phyloP scores from a whole-genome alignment of 768 basidiomycete species.

The Auricularia cornea region DNA sequence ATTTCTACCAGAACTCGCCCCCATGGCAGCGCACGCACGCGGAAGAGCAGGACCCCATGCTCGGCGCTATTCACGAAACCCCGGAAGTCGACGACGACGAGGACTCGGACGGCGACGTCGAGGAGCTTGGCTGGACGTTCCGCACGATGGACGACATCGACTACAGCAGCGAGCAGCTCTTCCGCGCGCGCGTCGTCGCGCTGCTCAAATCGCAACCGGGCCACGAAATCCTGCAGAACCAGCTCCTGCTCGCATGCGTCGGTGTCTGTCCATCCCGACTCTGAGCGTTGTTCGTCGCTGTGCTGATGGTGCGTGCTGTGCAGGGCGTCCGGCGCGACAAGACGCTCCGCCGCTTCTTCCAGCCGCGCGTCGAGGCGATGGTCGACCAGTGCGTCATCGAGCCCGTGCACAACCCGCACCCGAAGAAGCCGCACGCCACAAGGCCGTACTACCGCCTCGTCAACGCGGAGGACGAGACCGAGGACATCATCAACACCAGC shows the following conservation, averaged over 20 bases:
- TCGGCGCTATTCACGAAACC: slow-evolving; percentile 24
- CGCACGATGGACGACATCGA: slow-evolving; percentile 9
- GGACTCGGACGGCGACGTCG: slow-evolving; percentile 17
- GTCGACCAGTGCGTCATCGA: slow-evolving; percentile 68
- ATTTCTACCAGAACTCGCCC: slow-evolving; percentile 69
- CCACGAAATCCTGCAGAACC: background rate
- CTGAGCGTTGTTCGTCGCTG: background rate
- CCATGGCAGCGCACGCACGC: slow-evolving; percentile 71
- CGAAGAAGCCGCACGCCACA: background rate
- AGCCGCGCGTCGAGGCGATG: slow-evolving; percentile 62
- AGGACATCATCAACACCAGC: background rate
- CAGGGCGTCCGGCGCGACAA: slow-evolving; percentile 26
- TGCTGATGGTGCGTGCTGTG: background rate
- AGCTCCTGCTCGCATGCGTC: background rate
- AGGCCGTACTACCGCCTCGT: background rate
- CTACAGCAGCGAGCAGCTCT: slow-evolving; percentile 31
- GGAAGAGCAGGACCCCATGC: slow-evolving; percentile 41
- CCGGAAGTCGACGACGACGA: slow-evolving; percentile 29
- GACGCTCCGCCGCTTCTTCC: slow-evolving; percentile 76
- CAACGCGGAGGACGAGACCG: background rate
- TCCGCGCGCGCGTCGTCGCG: slow-evolving; percentile 63
- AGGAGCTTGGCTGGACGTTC: slow-evolving; percentile 15
- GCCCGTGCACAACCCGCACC: slow-evolving; percentile 36
- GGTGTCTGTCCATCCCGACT: background rate
- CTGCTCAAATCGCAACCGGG: slow-evolving; percentile 38